Evolutionary conservation across 2,329 filamentous ascomycete genomes (phyloP).

Genomic region (Elsinoe necatrix): DNA sequence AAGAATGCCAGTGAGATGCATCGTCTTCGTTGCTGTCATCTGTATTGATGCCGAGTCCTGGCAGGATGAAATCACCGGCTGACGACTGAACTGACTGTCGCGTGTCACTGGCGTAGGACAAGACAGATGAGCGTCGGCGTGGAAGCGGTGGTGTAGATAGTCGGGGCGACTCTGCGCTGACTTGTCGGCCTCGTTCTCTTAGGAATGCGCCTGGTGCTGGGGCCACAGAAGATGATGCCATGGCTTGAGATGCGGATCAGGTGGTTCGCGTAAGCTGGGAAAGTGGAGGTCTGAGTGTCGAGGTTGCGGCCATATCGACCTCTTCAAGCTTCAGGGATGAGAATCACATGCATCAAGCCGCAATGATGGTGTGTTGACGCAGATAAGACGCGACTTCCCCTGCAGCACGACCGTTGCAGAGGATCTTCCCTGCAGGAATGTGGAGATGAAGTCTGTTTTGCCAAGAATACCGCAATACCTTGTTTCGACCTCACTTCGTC

Average conservation of each 20-base stretch:
- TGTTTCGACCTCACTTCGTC: slow-evolving; percentile 3
- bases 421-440: slow-evolving; percentile 9
- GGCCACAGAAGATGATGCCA: slow-evolving; percentile 16
- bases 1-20: slow-evolving; percentile 63
- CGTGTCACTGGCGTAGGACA: slow-evolving; percentile 70
- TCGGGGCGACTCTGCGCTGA: slow-evolving; percentile 5
- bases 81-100: slow-evolving; percentile 55
- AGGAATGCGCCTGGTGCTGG: slow-evolving; percentile 10
- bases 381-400: slow-evolving; percentile 10
- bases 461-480: slow-evolving; percentile 8
- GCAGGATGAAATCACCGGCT: slow-evolving; percentile 60
- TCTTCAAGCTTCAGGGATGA: not conserved
- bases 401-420: slow-evolving; percentile 7
- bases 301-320: slow-evolving; percentile 7
- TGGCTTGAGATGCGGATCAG: not conserved
- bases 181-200: slow-evolving; percentile 4
- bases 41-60: slow-evolving; percentile 31
- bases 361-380: slow-evolving; percentile 10
- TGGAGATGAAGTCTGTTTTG: slow-evolving; percentile 9
- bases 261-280: not conserved
- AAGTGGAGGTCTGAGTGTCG: slow-evolving; percentile 8
- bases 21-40: slow-evolving; percentile 35
- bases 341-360: not conserved
- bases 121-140: slow-evolving; percentile 63
- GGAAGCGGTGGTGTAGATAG: slow-evolving; percentile 23